Conservation (phyloP, 352 stramenopile species). For the Pythium sukuiense region DNA sequence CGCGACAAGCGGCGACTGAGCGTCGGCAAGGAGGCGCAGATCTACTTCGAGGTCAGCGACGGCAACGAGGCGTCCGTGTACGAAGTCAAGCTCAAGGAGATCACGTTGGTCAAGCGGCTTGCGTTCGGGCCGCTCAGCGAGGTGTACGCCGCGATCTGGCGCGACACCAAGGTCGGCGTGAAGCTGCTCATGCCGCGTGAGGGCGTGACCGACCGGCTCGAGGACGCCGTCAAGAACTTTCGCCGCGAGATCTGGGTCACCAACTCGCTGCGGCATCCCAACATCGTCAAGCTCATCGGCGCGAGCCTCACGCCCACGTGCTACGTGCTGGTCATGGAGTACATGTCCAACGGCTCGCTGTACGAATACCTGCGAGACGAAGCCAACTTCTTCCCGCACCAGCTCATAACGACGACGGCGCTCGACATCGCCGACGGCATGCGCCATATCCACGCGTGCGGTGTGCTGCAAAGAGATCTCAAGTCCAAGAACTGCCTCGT, state of each 20-base stretch:
- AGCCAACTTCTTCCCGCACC: constrained; percentile 68
- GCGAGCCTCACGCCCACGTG: constrained; percentile 73
- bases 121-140: constrained; percentile 68
- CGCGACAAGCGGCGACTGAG: constrained; percentile 61
- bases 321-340: constrained; percentile 86
- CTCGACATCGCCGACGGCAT: constrained; percentile 71
- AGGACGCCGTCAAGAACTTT: constrained; percentile 80
- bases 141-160: constrained; percentile 77
- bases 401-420: constrained; percentile 59
- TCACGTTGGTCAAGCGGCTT: constrained; percentile 73
- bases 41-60: constrained; percentile 67
- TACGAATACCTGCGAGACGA: constrained; percentile 79
- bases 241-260: constrained; percentile 84
- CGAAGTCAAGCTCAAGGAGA: constrained; percentile 77
- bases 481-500: constrained; percentile 83
- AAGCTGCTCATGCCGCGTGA: constrained; percentile 78
- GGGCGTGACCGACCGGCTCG: constrained; percentile 63
- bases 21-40: constrained; percentile 49
- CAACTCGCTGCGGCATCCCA: constrained; percentile 63
- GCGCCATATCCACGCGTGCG: constrained; percentile 52
- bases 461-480: constrained; percentile 69
- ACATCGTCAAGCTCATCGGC: constrained; percentile 76
- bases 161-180: constrained; percentile 72
- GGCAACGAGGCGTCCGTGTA: constrained; percentile 75
- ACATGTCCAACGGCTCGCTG: constrained; percentile 83